Conservation (phyloP, 352 stramenopile species). For the Phytophthora litchii region DNA sequence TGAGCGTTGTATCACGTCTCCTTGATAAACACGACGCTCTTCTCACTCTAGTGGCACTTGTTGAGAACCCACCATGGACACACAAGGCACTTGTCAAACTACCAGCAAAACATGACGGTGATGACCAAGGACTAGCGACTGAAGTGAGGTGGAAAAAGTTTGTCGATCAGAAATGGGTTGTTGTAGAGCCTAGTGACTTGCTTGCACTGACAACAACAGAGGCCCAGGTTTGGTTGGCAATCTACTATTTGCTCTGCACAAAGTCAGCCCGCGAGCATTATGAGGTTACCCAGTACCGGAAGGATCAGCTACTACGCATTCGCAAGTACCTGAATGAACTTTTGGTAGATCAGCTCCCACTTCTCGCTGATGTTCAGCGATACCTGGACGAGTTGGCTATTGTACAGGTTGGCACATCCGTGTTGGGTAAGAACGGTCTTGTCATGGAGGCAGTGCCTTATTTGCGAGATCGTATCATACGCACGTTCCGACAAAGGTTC, state of each 20-base stretch:
- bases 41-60: conserved; percentile 89
- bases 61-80: conserved; percentile 97
- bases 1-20: conserved; percentile 90
- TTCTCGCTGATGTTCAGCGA: conserved; percentile 93
- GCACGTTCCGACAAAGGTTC: conserved; percentile 47
- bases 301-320: conserved; percentile 91
- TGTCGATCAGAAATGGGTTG: conserved; percentile 91
- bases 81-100: conserved; percentile 55
- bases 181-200: conserved; percentile 87
- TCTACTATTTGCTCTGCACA: conserved; percentile 95
- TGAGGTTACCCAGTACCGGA: conserved; percentile 94
- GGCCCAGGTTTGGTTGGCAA: conserved; percentile 93
- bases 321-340: conserved; percentile 96
- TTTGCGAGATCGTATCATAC: conserved; percentile 57
- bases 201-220: conserved; percentile 94
- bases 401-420: conserved; percentile 70
- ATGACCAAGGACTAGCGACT: conserved; percentile 24
- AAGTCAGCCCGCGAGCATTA: conserved; percentile 94
- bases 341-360: conserved; percentile 94
- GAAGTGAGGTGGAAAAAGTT: conserved; percentile 92
- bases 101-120: conserved; percentile 4
- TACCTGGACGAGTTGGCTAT: conserved; percentile 97
- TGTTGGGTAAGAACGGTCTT: conserved; percentile 49
- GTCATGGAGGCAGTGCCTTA: conserved; percentile 86
- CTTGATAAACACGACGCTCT: conserved; percentile 97